phyloP scores from a whole-genome alignment of 768 basidiomycete genomes.

The Psilocybe azurescens region DNA sequence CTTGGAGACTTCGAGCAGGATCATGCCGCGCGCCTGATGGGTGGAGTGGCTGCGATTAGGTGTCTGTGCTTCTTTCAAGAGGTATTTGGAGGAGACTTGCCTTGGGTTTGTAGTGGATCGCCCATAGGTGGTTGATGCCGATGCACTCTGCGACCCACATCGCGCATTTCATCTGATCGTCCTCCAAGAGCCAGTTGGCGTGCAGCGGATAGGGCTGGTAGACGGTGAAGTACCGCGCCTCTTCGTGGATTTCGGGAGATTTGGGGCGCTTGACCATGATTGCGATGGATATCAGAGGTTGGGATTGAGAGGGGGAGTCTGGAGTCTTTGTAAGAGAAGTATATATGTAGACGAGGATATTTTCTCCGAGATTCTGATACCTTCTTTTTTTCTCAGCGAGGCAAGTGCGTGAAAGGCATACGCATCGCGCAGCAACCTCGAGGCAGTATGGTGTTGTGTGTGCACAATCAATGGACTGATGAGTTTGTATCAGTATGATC shows the following conservation, averaged over 20 bases:
- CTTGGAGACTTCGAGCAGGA: constrained; percentile 53
- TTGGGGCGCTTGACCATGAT: constrained; percentile 46
- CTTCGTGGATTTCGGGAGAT: constrained; percentile 46
- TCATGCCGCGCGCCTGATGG: constrained; percentile 47
- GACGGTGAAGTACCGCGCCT: constrained; percentile 51
- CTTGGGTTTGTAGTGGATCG: constrained; percentile 53
- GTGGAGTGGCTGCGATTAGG: background rate
- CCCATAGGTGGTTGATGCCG: constrained; percentile 41
- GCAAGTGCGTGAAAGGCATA: background rate
- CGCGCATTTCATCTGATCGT: constrained; percentile 44
- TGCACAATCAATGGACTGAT: too few relatives aligned
- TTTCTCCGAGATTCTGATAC: background rate
- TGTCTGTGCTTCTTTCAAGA: background rate
- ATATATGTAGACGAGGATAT: background rate
- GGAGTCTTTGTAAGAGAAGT: background rate
- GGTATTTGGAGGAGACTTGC: constrained; percentile 30
- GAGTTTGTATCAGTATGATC: too few relatives aligned
- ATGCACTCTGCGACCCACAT: constrained; percentile 55
- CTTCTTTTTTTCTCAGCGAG: background rate
- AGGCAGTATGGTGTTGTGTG: background rate
- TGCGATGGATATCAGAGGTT: background rate
- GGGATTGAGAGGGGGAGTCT: too few relatives aligned
- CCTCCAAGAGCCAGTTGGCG: constrained; percentile 47
- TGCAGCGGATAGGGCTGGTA: constrained; percentile 55
- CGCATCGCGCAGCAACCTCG: background rate